phyloP scores from a whole-genome alignment of 2,329 filamentous ascomycete species.

The Botrytis byssoidea region DNA sequence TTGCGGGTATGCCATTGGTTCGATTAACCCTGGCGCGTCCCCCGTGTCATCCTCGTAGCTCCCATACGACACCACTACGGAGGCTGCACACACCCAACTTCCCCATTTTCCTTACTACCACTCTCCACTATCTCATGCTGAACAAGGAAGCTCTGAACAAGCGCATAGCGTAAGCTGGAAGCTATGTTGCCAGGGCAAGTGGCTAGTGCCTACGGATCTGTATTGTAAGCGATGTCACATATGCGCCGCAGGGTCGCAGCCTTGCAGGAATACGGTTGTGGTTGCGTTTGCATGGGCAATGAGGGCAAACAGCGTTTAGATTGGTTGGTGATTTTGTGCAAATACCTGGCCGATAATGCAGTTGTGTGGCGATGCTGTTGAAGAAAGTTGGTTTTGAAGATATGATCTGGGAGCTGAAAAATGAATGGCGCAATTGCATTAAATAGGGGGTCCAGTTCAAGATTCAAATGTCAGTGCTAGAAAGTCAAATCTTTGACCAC shows the following conservation, averaged over 20 bases:
- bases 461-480: not conserved
- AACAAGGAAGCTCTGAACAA: not conserved
- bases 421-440: not conserved
- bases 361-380: not conserved
- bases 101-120: not conserved
- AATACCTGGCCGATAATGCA: not conserved
- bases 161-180: constrained; percentile 9
- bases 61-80: not conserved
- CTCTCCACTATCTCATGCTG: not conserved
- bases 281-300: constrained; percentile 13
- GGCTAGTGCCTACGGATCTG: not conserved
- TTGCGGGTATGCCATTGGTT: not conserved
- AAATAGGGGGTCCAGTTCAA: not conserved
- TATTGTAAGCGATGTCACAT: not conserved
- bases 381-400: constrained; percentile 7
- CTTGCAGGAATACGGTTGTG: constrained; percentile 19
- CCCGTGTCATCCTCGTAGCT: not conserved
- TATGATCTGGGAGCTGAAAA: constrained; percentile 1
- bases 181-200: not conserved
- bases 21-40: not conserved
- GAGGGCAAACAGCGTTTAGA: not conserved
- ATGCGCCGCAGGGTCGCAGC: constrained; percentile 9
- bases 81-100: not conserved
- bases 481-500: not conserved
- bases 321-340: not conserved